Conservation (phyloP, 2,329 filamentous ascomycete genomes). For the Sclerotiophoma versabilis region DNA sequence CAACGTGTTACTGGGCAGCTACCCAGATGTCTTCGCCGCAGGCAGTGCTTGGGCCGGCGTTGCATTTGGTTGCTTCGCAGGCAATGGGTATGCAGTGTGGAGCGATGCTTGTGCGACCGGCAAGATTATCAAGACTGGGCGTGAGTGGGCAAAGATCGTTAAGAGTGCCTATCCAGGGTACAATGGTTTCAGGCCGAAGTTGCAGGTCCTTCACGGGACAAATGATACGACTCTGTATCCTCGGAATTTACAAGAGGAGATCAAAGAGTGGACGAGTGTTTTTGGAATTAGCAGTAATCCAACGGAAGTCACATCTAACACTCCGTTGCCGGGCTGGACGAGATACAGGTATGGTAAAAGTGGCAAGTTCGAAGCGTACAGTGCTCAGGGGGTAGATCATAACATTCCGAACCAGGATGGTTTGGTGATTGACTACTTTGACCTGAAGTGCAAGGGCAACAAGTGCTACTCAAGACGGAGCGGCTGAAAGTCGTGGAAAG, state of each 20-base stretch:
- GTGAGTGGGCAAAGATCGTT: constrained; percentile 41
- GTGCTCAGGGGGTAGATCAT: constrained; percentile 38
- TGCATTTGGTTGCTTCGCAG: constrained; percentile 47
- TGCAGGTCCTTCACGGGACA: constrained; percentile 43
- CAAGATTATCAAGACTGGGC: constrained; percentile 40
- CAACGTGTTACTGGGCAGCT: constrained; percentile 42
- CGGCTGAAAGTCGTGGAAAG: background rate
- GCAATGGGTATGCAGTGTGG: constrained; percentile 41
- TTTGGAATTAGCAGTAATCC: constrained; percentile 35
- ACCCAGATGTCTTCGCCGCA: constrained; percentile 46
- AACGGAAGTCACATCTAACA: constrained; percentile 31
- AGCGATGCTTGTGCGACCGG: constrained; percentile 42
- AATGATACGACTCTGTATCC: constrained; percentile 37
- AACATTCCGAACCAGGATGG: constrained; percentile 43
- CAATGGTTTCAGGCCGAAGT: constrained; percentile 39
- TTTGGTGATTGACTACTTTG: constrained; percentile 43
- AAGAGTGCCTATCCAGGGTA: constrained; percentile 41
- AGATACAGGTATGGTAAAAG: constrained; percentile 33
- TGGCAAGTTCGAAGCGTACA: constrained; percentile 42
- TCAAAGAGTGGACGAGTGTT: constrained; percentile 46
- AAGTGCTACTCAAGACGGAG: constrained; percentile 28
- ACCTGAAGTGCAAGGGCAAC: constrained; percentile 33
- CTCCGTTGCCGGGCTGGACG: constrained; percentile 43
- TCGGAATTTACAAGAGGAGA: constrained; percentile 44
- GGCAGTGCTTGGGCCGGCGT: constrained; percentile 46